Evolutionary conservation across 108 stramenopile genomes (phyloP).

Genomic region (Conticribra guillardii): DNA sequence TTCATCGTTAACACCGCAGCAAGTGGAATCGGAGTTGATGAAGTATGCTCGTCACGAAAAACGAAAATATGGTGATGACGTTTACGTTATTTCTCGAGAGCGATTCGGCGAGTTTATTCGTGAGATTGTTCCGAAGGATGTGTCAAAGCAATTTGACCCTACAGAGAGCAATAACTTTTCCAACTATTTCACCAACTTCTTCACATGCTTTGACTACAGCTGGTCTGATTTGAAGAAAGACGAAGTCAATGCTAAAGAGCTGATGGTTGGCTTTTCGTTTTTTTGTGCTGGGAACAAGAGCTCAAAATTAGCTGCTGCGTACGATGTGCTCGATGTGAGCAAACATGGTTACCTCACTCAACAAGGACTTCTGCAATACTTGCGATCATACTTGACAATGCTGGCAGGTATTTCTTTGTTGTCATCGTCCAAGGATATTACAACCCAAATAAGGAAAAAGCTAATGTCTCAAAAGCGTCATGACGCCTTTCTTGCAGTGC

Average conservation of each 20-base stretch:
- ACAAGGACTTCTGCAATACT: conserved; percentile 67
- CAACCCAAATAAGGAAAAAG: conserved; percentile 39
- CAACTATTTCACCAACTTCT: conserved; percentile 72
- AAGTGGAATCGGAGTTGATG: conserved; percentile 68
- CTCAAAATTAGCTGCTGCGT: conserved; percentile 75
- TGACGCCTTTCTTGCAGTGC: conserved; percentile 69
- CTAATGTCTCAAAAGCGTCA: conserved; percentile 54
- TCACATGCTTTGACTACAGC: conserved; percentile 70
- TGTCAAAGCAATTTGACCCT: conserved; percentile 41
- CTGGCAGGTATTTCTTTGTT: conserved; percentile 78
- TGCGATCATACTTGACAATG: conserved; percentile 84
- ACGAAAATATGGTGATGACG: conserved; percentile 20
- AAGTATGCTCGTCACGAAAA: conserved; percentile 34
- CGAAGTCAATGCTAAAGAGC: conserved; percentile 69
- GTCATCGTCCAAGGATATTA: conserved; percentile 43
- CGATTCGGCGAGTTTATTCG: conserved; percentile 55
- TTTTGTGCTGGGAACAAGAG: conserved; percentile 91
- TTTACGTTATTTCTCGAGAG: conserved; percentile 45
- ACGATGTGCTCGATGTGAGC: conserved; percentile 72
- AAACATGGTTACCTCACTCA: conserved; percentile 60
- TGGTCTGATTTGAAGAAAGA: conserved; percentile 66
- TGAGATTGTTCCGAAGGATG: conserved; percentile 50
- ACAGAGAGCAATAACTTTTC: conserved; percentile 66
- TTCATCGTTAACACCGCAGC: conserved; percentile 46
- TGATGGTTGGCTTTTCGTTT: conserved; percentile 85